Evolutionary conservation across 140 eudicot genomes (phyloP).

Genomic region (Cichorium intybus): DNA sequence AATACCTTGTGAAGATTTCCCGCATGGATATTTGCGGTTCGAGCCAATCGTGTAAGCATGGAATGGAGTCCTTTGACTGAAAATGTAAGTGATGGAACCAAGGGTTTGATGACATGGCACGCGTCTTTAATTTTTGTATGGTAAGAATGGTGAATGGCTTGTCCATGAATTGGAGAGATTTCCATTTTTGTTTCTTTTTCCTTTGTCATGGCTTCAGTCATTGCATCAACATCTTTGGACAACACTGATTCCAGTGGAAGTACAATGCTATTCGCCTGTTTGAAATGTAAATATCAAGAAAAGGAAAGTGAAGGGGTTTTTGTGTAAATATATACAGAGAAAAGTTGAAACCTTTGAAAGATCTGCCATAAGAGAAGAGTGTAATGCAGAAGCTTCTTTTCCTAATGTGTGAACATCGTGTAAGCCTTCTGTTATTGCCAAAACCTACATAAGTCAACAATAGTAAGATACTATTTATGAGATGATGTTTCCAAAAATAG

Average conservation of each 20-base stretch:
- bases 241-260: constrained; percentile 89
- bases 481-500: constrained; percentile 4
- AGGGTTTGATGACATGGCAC: constrained; percentile 61
- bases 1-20: constrained; percentile 96
- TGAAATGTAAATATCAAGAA: constrained; percentile 14
- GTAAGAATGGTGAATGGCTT: constrained; percentile 93
- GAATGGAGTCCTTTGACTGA: constrained; percentile 88
- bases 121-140: constrained; percentile 62
- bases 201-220: constrained; percentile 87
- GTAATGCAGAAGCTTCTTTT: constrained; percentile 90
- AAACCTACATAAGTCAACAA: constrained; percentile 49
- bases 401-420: constrained; percentile 91
- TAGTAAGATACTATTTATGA: constrained; percentile 9
- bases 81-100: constrained; percentile 66
- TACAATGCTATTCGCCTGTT: constrained; percentile 69
- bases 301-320: neutral
- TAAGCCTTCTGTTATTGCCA: constrained; percentile 87
- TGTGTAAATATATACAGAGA: constrained; percentile 5
- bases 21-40: constrained; percentile 93
- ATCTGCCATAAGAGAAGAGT: constrained; percentile 69
- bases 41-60: constrained; percentile 72
- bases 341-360: constrained; percentile 71
- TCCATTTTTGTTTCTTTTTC: constrained; percentile 78
- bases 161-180: constrained; percentile 93
- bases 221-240: constrained; percentile 85